These are phyloP conservation scores for Chalara sp. DNA, from an alignment of 2,329 filamentous ascomycete species.

Conservation along the genomic window DNA sequence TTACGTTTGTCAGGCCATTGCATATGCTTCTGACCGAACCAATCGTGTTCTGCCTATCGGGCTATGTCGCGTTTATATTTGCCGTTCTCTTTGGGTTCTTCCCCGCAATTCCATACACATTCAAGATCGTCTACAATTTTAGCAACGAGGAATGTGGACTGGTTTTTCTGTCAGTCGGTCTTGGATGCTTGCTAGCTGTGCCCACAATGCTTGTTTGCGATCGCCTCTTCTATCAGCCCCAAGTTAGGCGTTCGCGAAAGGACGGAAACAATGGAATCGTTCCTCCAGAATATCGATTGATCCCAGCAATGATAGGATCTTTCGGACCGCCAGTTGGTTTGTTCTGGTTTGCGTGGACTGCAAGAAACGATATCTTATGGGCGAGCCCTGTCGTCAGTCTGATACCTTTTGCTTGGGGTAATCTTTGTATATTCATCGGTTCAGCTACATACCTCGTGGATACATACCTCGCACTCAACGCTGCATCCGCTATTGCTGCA, in stretches of 20 bases:
- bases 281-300: constrained; percentile 49
- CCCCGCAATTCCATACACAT: constrained; percentile 34
- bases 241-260: constrained; percentile 5
- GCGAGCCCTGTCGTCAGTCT: constrained; percentile 43
- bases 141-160: constrained; percentile 29
- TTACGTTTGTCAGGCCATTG: constrained; percentile 30
- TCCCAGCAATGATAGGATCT: constrained; percentile 51
- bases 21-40: constrained; percentile 32
- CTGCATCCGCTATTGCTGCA: constrained; percentile 52
- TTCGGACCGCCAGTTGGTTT: constrained; percentile 42
- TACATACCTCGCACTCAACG: constrained; percentile 45
- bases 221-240: constrained; percentile 31
- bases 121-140: constrained; percentile 30
- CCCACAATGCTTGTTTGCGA: constrained; percentile 36
- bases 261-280: constrained; percentile 19
- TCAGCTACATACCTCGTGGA: constrained; percentile 47
- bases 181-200: constrained; percentile 37
- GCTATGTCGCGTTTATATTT: constrained; percentile 31
- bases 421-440: constrained; percentile 50
- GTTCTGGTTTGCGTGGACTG: constrained; percentile 57
- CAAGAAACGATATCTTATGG: constrained; percentile 39
- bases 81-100: constrained; percentile 32
- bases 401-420: constrained; percentile 52
- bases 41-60: constrained; percentile 29
- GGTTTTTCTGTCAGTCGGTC: constrained; percentile 30